A percentile compares a stretch with the other conserved stretches of the same genome.
Evolutionary conservation across 495 filamentous ascomycete genomes (phyloP).

Genomic region (Saxophila tyrrhenica): DNA sequence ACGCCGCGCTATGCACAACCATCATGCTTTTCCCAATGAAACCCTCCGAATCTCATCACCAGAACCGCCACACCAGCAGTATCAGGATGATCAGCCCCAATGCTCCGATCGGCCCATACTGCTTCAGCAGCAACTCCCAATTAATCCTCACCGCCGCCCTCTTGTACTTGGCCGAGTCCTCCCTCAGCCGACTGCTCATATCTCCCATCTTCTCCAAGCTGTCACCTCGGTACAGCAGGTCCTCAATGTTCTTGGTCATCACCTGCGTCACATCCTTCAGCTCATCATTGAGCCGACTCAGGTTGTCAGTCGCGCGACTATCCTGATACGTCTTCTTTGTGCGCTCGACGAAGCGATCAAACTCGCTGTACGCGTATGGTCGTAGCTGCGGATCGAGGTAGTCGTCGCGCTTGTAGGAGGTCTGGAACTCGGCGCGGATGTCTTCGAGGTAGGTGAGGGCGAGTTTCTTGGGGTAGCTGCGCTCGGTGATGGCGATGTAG

Average conservation of each 20-base stretch:
- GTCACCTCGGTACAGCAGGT: conserved; percentile 88
- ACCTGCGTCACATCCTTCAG: conserved; percentile 95
- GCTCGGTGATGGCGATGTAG: conserved; percentile 88
- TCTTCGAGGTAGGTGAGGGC: conserved; percentile 98
- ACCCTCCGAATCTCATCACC: neutral
- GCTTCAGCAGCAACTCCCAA: conserved; percentile 92
- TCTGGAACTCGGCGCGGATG: conserved; percentile 77
- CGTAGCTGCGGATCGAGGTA: conserved; percentile 63
- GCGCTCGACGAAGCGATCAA: conserved; percentile 90
- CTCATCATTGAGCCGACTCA: conserved; percentile 88
- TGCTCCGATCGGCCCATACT: conserved; percentile 33
- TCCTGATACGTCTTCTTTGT: conserved; percentile 95
- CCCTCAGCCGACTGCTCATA: conserved; percentile 69
- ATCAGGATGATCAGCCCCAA: conserved; percentile 16
- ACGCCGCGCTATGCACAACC: conserved; percentile 2
- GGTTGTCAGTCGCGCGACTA: conserved; percentile 71
- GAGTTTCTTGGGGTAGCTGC: conserved; percentile 91
- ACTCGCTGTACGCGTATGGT: conserved; percentile 93
- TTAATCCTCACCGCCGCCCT: conserved; percentile 92
- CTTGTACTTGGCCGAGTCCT: conserved; percentile 90
- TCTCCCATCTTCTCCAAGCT: conserved; percentile 97
- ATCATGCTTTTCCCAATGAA: too few species aligned
- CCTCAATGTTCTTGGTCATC: conserved; percentile 99
- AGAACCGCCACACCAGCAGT: conserved; percentile 18
- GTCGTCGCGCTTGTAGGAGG: conserved; percentile 62